phyloP scores from a whole-genome alignment of 495 filamentous ascomycete species.

The Cercophora samala region DNA sequence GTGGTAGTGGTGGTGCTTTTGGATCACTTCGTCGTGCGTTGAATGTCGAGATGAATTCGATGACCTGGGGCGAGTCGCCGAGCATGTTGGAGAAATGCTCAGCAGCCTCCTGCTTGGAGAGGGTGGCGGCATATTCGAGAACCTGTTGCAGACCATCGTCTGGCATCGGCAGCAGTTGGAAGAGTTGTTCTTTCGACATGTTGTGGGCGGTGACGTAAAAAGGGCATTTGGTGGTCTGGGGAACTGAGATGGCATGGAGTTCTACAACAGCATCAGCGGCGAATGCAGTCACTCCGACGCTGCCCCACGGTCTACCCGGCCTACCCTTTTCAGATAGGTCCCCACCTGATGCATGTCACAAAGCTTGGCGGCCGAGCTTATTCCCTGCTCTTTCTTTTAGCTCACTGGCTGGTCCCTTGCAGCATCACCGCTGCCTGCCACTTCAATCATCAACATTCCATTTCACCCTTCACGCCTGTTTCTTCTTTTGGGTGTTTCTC shows the following conservation, averaged over 20 bases:
- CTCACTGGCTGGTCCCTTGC: background rate
- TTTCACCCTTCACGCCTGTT: background rate
- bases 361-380: background rate
- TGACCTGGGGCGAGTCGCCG: slow-evolving; percentile 75
- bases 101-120: slow-evolving; percentile 68
- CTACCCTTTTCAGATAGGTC: background rate
- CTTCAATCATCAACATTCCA: background rate
- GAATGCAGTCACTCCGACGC: background rate
- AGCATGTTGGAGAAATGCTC: slow-evolving; percentile 85
- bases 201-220: background rate
- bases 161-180: slow-evolving; percentile 76
- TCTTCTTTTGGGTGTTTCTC: background rate
- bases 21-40: slow-evolving; percentile 64
- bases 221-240: background rate
- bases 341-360: background rate
- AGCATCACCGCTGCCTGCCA: background rate
- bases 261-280: background rate
- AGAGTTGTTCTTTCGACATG: slow-evolving; percentile 66
- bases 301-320: background rate
- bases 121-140: slow-evolving; percentile 68
- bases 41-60: slow-evolving; percentile 92
- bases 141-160: slow-evolving; percentile 78
- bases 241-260: background rate
- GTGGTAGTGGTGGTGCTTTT: slow-evolving; percentile 20
- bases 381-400: background rate